Base-by-base conservation (phyloP, 805 yeast genomes). In the Metschnikowia gelsemii region DNA sequence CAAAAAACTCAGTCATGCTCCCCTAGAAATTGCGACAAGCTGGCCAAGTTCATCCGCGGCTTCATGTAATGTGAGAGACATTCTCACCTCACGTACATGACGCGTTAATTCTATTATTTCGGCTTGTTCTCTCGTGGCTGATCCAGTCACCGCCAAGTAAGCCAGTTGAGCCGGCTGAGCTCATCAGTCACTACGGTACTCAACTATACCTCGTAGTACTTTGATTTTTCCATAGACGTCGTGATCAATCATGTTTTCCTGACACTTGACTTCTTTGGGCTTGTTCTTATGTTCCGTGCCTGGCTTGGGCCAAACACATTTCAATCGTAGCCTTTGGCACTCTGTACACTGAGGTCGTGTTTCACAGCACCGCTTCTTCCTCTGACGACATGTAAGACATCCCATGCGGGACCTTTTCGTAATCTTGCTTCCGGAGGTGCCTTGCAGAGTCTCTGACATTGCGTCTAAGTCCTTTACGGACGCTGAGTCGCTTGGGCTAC, bases 281-380 rank as follows among this genome's bases (percentile, higher is more conserved):
- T 76, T 73, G 47, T 76, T 76, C 56, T 74, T 76, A 52, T 78
- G 78, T 57, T 79, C 85, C 9, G 74, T 70, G 6, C 90, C 91
- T 0, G 89, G 87, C 13, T 59, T 61, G 14, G 95, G 93, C 85
- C 91, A 86, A 19, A 72, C 66, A 56, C 95, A 86, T 39, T 70
- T 74, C 35, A 85, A 66, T 9, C 79, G 70, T 19, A 86, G 67
- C 38, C 93, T 64, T n/a, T 61, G 49, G 59, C 95, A 86, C 52
- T 85, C 89, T 1, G 67, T 57, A 54, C 95, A 86, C 19, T 59
- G 59, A 3, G 95, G 95, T 40, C 72, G 72, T 1, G 72, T 65
- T 56, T 86, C 93, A 55, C 87, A 84, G 50, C 95, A 86, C 41
- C 89, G 72, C 57, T 84, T 86, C 68, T 86, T 86, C 19, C 95